Evolutionary conservation across 1,284 basidiomycete species (phyloP), one percentile per base, ranked within the genome.

Genomic region (Ustilago hordei): DNA sequence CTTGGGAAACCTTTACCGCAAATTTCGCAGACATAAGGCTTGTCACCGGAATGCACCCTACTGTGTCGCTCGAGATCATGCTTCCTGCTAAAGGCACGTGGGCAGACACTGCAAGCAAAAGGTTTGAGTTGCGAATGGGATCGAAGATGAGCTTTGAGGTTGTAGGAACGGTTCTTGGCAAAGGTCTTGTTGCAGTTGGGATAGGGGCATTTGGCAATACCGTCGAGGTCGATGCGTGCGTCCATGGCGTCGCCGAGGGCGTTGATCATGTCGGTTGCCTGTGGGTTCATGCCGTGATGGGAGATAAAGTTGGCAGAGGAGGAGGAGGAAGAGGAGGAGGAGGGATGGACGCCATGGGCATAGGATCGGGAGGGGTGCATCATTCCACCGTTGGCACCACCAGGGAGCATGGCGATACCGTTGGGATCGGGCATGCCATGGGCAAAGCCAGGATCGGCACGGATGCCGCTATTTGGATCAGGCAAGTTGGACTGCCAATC

Each of bases 31-130:
- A 85, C 69, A 59, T 86, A 86, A 17, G 84, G 84, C 64, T 83
- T 83, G 65, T 86, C 84, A 43, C 84, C 84, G 17, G 82, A 83
- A 53, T 85, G 84, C 2, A 85, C 83, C 9, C 84, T 77, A 19
- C 83, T 80, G 61, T 85, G 84, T 28, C 84, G 64, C 69, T 85
- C 84, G 41, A 85, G 65, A 60, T 85, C 84, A 68, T 85, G 84
- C 62, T 84, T 85, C 34, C 84, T 75, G 41, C 78, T 78, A 55
- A 85, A 85, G 11, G 84, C 81, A 13, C 82, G 70, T 11, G 83
- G 79, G 53, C 84, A 85, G 45, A 79, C 76, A n/a, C 73, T 38
- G 66, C 84, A 85, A 12, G 77, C 73, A 62, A 85, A 85, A 9
- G 84, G 82, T 57, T 83, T 81, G 59, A 80, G 69, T 55, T 83